Evolutionary conservation across 1,284 basidiomycete species (phyloP), one percentile per base, ranked within the genome.

Genomic region (Anthracocystis setariae): DNA sequence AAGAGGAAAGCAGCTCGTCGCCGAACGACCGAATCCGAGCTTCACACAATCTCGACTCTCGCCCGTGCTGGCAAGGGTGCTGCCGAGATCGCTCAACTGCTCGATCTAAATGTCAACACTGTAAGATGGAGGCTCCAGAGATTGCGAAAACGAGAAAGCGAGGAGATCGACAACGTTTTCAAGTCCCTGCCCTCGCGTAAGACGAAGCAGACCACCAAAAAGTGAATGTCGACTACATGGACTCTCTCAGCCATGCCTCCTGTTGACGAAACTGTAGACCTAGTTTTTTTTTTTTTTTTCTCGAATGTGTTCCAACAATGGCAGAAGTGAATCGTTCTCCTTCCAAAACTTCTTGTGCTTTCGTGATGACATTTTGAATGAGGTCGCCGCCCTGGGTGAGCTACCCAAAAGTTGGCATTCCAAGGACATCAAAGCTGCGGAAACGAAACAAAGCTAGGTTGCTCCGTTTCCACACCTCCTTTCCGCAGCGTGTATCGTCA

Each of bases 1-100:
- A n/a, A n/a, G n/a, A n/a, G n/a, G n/a, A n/a, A n/a, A n/a, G n/a
- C n/a, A n/a, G n/a, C n/a, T n/a, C 5, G 3, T 20, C 42, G 32
- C 15, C 37, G 0, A 12, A 60, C 53, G 3, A 40, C 48, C 35
- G 47, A 59, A 2, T 18, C 20, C 0, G 57, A 66, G 8, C 51
- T 44, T 18, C 44, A 52, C 20, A 44, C 45, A 18, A 66, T 66
- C 45, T 18, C 51, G 9, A 20, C 13, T 15, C 42, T 66, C 43
- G 27, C 27, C 3, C 21, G 33, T 9, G 9, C 8, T 15, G 63
- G 63, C 27, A 56, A 48, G 27, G 5, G 8, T 1, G 33, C 47
- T 10, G 3, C 0, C 2, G 50, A 55, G 17, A 60, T 66, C 23
- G 63, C 52, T 2, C 15, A 25, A 3, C 8, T 23, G 2, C 48